Base-by-base conservation (phyloP, 495 filamentous ascomycete genomes). In the Xylaria scruposa region DNA sequence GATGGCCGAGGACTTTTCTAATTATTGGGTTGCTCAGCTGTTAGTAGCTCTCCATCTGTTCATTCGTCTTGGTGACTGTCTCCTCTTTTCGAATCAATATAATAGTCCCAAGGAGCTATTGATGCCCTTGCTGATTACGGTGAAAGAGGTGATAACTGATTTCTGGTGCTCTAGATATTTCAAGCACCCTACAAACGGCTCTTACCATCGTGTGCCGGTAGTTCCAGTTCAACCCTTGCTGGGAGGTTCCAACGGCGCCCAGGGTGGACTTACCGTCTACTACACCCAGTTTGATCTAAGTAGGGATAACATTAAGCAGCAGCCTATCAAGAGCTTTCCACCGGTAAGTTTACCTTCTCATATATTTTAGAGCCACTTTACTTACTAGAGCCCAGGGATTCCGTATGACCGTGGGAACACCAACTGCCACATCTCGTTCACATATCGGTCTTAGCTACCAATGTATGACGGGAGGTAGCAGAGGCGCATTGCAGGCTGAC, bases 201-300 rank as follows among this genome's bases (percentile, higher is more conserved):
- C 83, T 13, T 88, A 87, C 77, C 83, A 86, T 74, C 79, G 82
- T n/a, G 83, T 88, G 19, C 84, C 83, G 19, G 79, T 82, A 59
- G 79, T 85, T 75, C 81, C 65, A 26, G 65, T 67, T 42, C 65
- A 67, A 31, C 65, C 65, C 4, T 56, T 67, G 65, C 49, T 67
- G 82, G 67, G 85, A 84, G 76, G 78, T 79, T 29, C 82, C 79
- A 36, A 78, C 85, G 63, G 82, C 81, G 36, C 78, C 79, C 76
- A 83, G 65, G 85, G 85, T 13, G 85, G 85, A 62, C 84, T 88
- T 80, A 88, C 85, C 12, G 78, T 87, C 38, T 88, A 88, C 78
- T 88, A 87, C 67, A 86, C 85, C 7, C 84, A 86, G 75, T 83
- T 84, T 65, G 80, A 85, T 72, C 81, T 83, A 49, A 81, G 78